Evolutionary conservation across 495 filamentous ascomycete genomes (phyloP).

Genomic region (Aspergillus kassunensis): DNA sequence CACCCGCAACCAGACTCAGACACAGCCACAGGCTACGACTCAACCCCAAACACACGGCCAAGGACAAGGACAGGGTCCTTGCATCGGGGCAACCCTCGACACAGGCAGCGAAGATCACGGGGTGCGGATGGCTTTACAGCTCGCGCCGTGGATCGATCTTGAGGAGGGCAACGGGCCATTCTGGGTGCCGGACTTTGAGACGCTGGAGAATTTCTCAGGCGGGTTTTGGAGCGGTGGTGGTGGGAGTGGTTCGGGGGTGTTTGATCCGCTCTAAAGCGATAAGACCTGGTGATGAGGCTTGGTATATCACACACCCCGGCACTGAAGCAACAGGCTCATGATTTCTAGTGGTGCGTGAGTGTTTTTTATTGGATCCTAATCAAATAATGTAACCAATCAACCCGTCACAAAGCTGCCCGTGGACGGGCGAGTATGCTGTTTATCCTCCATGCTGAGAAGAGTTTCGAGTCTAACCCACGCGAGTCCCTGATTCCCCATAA

Average conservation of each 20-base stretch:
- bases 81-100: conserved; percentile 8
- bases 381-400: too few relatives aligned
- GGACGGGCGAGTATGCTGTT: too few relatives aligned
- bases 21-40: not conserved
- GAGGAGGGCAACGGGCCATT: conserved; percentile 36
- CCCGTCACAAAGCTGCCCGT: too few relatives aligned
- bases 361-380: too few relatives aligned
- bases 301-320: too few relatives aligned
- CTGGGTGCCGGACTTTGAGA: conserved; percentile 49
- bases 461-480: too few relatives aligned
- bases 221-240: conserved; percentile 32
- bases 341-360: too few relatives aligned
- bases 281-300: not conserved
- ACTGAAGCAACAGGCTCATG: too few relatives aligned
- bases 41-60: not conserved
- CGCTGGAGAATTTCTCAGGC: conserved; percentile 38
- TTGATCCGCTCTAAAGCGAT: conserved; percentile 29
- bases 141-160: conserved; percentile 46
- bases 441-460: too few relatives aligned
- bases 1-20: not conserved
- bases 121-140: conserved; percentile 43
- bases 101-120: conserved; percentile 28
- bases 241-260: conserved; percentile 28
- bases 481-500: too few relatives aligned
- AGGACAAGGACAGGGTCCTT: conserved; percentile 1